phyloP scores from a whole-genome alignment of 306 rosid species.

The Citrullus amarus region DNA sequence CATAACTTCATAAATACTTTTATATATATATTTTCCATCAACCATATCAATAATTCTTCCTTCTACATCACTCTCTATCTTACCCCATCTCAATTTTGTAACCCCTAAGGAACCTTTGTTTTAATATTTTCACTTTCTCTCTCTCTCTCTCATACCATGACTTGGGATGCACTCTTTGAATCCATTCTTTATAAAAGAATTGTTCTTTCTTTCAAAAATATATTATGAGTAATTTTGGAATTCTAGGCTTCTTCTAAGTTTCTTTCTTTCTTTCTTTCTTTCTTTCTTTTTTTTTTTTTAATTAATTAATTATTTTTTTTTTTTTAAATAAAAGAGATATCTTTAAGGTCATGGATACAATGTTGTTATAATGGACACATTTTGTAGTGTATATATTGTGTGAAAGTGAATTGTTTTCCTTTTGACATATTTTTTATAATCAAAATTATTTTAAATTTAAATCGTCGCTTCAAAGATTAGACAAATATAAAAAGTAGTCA shows the following conservation, averaged over 20 bases:
- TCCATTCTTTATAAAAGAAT: not conserved
- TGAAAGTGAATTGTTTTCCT: not conserved
- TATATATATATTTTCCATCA: not conserved
- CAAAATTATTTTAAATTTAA: not conserved
- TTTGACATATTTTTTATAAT: not conserved
- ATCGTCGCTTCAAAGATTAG: not conserved
- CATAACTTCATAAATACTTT: constrained; percentile 6
- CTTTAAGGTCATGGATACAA: not conserved
- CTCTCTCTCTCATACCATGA: not conserved
- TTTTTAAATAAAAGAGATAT: not conserved
- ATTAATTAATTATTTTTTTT: not conserved
- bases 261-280: not conserved
- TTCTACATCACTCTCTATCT: constrained; percentile 1
- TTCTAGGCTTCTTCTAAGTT: not conserved
- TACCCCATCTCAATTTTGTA: not conserved
- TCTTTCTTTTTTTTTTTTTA: not conserved
- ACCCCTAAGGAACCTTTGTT: constrained; percentile 2
- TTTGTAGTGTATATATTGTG: not conserved
- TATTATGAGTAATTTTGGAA: not conserved
- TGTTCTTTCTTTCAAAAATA: not conserved
- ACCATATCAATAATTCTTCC: constrained; percentile 7
- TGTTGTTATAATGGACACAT: not conserved
- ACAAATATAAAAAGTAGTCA: too few species aligned
- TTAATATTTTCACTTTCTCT: not conserved
- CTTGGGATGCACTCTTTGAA: constrained; percentile 12